Evolutionary conservation across 495 filamentous ascomycete species (phyloP).

Genomic region (Cercophora sp.): DNA sequence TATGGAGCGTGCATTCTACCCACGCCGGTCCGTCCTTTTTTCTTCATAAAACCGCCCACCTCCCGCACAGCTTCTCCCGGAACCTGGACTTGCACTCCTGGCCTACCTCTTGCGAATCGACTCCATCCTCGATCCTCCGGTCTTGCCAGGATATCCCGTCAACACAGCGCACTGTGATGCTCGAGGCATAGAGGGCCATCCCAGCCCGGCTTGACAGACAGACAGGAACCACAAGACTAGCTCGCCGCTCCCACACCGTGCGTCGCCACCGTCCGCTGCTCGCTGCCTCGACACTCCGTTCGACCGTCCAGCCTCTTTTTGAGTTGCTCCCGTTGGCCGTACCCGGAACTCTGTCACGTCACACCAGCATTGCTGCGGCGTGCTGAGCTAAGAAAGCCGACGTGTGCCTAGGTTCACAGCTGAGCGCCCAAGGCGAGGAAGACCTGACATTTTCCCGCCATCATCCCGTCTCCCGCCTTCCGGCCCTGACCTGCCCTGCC

Average conservation of each 20-base stretch:
- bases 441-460: slow-evolving; percentile 17
- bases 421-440: slow-evolving; percentile 23
- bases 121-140: neutral
- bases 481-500: slow-evolving; percentile 1
- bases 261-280: neutral
- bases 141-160: too few species aligned
- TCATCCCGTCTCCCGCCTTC: slow-evolving; percentile 16
- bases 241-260: neutral
- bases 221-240: neutral
- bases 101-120: slow-evolving; percentile 7
- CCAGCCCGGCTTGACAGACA: slow-evolving; percentile 2
- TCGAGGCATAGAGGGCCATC: slow-evolving; percentile 8
- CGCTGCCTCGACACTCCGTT: neutral
- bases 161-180: too few species aligned
- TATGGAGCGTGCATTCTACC: slow-evolving; percentile 14
- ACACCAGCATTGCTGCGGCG: slow-evolving; percentile 7
- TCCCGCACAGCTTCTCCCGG: slow-evolving; percentile 26
- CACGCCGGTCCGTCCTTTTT: slow-evolving; percentile 27
- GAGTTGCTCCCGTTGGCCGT: slow-evolving; percentile 7
- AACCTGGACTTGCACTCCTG: slow-evolving; percentile 21
- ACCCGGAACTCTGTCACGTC: slow-evolving; percentile 1
- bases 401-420: neutral
- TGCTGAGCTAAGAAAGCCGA: slow-evolving; percentile 22
- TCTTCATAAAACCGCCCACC: slow-evolving; percentile 25
- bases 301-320: neutral